phyloP scores from a whole-genome alignment of 176 grass and related monocot genomes.

The Aegilops tauschii region DNA sequence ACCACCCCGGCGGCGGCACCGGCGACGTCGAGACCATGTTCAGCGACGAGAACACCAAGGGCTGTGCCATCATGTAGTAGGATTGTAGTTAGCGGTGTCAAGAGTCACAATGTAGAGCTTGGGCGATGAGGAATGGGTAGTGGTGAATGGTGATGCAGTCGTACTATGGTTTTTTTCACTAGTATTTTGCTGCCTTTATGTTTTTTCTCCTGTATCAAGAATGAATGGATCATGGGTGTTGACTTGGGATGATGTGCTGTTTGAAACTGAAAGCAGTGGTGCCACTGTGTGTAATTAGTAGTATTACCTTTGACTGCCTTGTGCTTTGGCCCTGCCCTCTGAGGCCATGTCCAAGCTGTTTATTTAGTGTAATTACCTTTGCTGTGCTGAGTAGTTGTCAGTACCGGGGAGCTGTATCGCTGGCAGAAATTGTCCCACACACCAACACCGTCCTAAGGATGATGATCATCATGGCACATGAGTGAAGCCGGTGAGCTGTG shows the following conservation, averaged over 20 bases:
- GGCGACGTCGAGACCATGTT: conserved; percentile 84
- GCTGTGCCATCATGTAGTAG: conserved; percentile 88
- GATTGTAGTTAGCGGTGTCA: conserved; percentile 20
- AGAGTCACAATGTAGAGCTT: conserved; percentile 41
- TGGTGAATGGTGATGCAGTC: conserved; percentile 20
- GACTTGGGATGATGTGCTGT: conserved; percentile 41
- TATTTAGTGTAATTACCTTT: neutral
- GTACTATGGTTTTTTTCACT: conserved; percentile 11
- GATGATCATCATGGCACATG: conserved; percentile 24
- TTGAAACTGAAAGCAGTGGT: conserved; percentile 23
- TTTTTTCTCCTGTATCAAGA: conserved; percentile 50
- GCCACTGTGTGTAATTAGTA: conserved; percentile 22
- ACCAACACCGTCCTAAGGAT: conserved; percentile 16
- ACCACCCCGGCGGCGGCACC: conserved; percentile 45
- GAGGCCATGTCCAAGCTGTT: neutral
- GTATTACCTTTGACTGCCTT: conserved; percentile 36
- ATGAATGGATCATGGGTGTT: conserved; percentile 52
- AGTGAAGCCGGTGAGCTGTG: conserved; percentile 38
- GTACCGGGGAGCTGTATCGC: conserved; percentile 37
- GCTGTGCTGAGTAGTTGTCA: conserved; percentile 15
- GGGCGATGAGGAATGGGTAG: conserved; percentile 36
- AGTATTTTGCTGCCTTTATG: conserved; percentile 35
- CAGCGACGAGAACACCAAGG: conserved; percentile 92
- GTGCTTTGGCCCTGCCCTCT: conserved; percentile 45
- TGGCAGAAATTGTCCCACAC: conserved; percentile 47